Evolutionary conservation across 805 yeast genomes (phyloP), one percentile per base, ranked within the genome.

Genomic region (Soucietia sequanensis): DNA sequence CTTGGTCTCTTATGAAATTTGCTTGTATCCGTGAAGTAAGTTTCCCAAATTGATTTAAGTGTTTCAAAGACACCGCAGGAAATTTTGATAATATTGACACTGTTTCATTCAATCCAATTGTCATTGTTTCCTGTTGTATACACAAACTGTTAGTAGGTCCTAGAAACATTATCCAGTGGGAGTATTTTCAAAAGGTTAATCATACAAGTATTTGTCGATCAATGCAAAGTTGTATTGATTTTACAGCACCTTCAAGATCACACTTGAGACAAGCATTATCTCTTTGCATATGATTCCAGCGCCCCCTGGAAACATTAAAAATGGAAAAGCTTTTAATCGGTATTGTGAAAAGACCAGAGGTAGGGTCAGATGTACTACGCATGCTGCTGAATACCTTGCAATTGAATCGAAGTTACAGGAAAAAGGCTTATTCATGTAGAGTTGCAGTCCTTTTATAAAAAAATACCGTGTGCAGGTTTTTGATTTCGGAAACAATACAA

Each of bases 1-100:
- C 30, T n/a, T 13, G 30, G 18, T 13, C 22, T 16, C 6, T 23
- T 23, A 26, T 30, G 37, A 60, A 50, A 7, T 56, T 50, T 4
- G 60, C 42, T 39, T 62, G 68, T 41, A 62, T 58, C 20, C 67
- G 38, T 19, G 47, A 46, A 12, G 47, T 11, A 3, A 54, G 33
- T 8, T 31, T 34, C 1, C 63, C 62, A 9, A 34, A 30, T 7
- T 39, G 30, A 34, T 46, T 50, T 4, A 43, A 24, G 18, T 48
- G 45, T 37, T 61, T 62, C 39, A 58, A 45, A 1, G 64, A 65
- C 7, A 62, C 35, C 7, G 58, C 48, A 1, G 66, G 66, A 24
- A 28, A 50, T 24, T 47, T 48, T 4, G 50, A 38, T 9, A 54
- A 41, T 12, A 56, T 42, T 7, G 55, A 39, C 2, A 42, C 37